Evolutionary conservation across 257 asterid genomes (phyloP).

Genomic region (Dorcoceras hygrometricum): DNA sequence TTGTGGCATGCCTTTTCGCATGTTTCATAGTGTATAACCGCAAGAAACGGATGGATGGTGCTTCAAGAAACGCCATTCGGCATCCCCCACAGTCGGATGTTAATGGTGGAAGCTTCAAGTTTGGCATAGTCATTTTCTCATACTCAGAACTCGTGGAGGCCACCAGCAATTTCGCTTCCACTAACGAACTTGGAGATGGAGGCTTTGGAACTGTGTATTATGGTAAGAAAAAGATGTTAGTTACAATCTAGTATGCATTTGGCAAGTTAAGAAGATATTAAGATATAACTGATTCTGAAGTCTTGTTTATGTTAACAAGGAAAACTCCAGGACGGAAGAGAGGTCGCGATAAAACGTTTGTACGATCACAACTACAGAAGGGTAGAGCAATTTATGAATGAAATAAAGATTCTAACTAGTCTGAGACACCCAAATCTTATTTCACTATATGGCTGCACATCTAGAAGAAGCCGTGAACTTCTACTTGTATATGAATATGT

Average conservation of each 20-base stretch:
- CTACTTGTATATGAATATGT: slow-evolving; percentile 75
- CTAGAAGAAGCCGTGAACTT: slow-evolving; percentile 64
- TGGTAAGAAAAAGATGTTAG: slow-evolving; percentile 38
- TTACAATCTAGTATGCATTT: neutral
- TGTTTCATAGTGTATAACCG: slow-evolving; percentile 23
- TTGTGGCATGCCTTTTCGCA: slow-evolving; percentile 19
- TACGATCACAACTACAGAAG: slow-evolving; percentile 68
- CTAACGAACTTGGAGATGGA: slow-evolving; percentile 78
- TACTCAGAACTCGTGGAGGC: slow-evolving; percentile 56
- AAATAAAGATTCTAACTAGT: slow-evolving; percentile 57
- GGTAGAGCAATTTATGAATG: slow-evolving; percentile 70
- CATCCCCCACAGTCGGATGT: slow-evolving; percentile 40
- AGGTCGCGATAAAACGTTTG: slow-evolving; percentile 77
- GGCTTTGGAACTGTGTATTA: slow-evolving; percentile 76
- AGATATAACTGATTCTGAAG: neutral
- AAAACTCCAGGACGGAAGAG: slow-evolving; percentile 70
- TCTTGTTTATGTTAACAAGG: slow-evolving; percentile 35
- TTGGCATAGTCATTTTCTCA: slow-evolving; percentile 61
- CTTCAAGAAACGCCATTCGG: slow-evolving; percentile 36
- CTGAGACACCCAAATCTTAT: slow-evolving; percentile 70
- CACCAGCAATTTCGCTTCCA: slow-evolving; percentile 50
- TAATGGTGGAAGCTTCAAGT: slow-evolving; percentile 40
- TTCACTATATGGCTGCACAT: slow-evolving; percentile 72
- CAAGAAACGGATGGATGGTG: slow-evolving; percentile 30
- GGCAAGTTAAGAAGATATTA: neutral